Evolutionary conservation across 2,329 filamentous ascomycete genomes (phyloP).

Genomic region (Cercospora sojina): DNA sequence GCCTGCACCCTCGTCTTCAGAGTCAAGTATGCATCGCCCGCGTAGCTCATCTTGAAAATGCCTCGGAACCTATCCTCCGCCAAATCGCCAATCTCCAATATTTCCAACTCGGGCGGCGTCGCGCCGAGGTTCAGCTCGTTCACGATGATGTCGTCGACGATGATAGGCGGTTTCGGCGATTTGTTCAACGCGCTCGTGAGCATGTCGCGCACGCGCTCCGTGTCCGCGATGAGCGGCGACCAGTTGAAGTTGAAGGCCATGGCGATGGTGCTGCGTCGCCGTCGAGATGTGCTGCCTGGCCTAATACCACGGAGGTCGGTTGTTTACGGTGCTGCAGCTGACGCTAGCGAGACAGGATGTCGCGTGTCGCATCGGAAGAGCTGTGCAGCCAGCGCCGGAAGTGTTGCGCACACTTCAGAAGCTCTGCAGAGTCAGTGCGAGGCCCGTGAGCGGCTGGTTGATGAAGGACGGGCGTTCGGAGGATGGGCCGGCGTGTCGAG

Average conservation of each 20-base stretch:
- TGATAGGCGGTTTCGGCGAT: conserved; percentile 95
- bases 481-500: not conserved
- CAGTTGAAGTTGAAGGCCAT: conserved; percentile 99
- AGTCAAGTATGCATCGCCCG: conserved; percentile 91
- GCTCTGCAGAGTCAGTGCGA: not conserved
- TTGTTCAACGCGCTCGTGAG: conserved; percentile 96
- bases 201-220: conserved; percentile 85
- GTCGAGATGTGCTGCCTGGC: not conserved
- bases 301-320: not conserved
- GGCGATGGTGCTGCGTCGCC: conserved; percentile 21
- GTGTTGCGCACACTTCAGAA: conserved; percentile 5
- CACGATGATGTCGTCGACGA: conserved; percentile 98
- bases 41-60: conserved; percentile 99
- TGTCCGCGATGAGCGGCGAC: conserved; percentile 96
- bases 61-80: conserved; percentile 95
- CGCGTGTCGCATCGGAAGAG: conserved; percentile 10
- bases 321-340: conserved; percentile 4
- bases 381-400: conserved; percentile 1
- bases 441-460: not conserved
- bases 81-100: conserved; percentile 94
- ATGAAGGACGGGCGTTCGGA: not conserved
- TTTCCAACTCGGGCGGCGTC: conserved; percentile 91
- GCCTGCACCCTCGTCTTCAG: conserved; percentile 95
- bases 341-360: conserved; percentile 6
- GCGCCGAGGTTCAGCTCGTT: conserved; percentile 96